phyloP scores from a whole-genome alignment of 495 filamentous ascomycete species.

The Penicillium fimorum region DNA sequence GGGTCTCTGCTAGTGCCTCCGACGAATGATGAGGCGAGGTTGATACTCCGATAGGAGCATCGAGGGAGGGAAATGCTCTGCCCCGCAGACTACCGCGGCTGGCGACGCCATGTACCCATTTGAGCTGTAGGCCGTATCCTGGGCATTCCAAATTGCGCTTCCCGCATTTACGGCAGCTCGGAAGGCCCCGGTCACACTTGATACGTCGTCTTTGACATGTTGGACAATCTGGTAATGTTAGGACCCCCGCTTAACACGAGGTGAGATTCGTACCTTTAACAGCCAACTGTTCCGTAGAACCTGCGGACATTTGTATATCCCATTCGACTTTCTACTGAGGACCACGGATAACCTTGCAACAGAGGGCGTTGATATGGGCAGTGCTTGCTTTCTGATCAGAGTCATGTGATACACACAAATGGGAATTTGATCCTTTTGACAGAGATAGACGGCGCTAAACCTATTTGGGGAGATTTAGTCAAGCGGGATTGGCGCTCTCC shows the following conservation, averaged over 20 bases:
- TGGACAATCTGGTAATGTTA: constrained; percentile 30
- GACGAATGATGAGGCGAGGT: not conserved
- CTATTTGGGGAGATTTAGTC: not conserved
- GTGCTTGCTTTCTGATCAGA: not conserved
- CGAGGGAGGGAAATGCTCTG: constrained; percentile 11
- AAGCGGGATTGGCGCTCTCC: not conserved
- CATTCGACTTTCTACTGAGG: not conserved
- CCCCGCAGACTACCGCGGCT: constrained; percentile 35
- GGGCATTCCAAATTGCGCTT: constrained; percentile 46
- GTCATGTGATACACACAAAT: not conserved
- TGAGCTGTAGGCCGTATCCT: constrained; percentile 44
- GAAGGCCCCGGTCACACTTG: constrained; percentile 44
- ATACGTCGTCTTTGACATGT: constrained; percentile 51
- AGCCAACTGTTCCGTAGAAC: constrained; percentile 13
- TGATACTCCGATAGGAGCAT: not conserved
- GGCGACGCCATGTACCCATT: constrained; percentile 37
- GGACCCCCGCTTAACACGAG: not conserved
- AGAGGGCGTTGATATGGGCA: not conserved
- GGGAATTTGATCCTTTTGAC: not conserved
- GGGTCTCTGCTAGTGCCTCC: not conserved
- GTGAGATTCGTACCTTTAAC: constrained; percentile 16
- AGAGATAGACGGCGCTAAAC: not conserved
- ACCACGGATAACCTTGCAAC: not conserved
- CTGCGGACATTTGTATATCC: constrained; percentile 18
- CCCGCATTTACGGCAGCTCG: constrained; percentile 25